These are phyloP conservation scores for Metschnikowia amazonensis DNA, from an alignment of 805 yeast genomes.

Conservation along the genomic window DNA sequence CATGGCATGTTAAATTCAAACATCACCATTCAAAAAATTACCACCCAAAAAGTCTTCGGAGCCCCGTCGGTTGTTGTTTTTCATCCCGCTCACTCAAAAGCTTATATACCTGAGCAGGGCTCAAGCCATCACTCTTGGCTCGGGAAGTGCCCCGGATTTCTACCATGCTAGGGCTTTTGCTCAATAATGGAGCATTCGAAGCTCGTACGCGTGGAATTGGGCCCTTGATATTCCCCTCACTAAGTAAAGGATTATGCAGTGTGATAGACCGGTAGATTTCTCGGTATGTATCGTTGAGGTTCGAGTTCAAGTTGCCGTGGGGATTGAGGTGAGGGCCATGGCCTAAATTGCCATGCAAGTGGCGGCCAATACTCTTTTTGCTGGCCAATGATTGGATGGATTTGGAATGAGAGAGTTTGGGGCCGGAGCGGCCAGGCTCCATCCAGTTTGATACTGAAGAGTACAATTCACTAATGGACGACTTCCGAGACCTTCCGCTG, in stretches of 20 bases:
- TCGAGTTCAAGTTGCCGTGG: conserved; percentile 4
- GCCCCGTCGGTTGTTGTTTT: conserved; percentile 8
- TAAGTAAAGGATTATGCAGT: conserved; percentile 27
- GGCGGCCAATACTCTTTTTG: conserved; percentile 3
- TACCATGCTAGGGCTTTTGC: neutral
- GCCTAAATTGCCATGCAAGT: neutral
- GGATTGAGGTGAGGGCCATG: neutral
- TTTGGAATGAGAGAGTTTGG: conserved; percentile 13
- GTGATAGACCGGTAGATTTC: conserved; percentile 37
- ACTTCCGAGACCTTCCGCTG: conserved; percentile 29
- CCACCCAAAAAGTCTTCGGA: conserved; percentile 38
- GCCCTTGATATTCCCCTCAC: conserved; percentile 9
- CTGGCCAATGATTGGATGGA: conserved; percentile 16
- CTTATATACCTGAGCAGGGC: conserved; percentile 21
- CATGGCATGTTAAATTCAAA: too few species aligned
- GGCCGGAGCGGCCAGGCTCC: conserved; percentile 36
- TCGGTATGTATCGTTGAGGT: conserved; percentile 30
- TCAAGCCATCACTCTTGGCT: conserved; percentile 12
- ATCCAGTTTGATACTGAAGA: conserved; percentile 49
- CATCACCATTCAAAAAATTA: conserved; percentile 12
- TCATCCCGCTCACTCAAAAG: conserved; percentile 16
- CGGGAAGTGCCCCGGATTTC: neutral
- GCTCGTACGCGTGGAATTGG: neutral
- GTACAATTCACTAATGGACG: conserved; percentile 40
- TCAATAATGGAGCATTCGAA: neutral